A percentile compares a stretch with the other conserved stretches of the same genome.
Conservation (phyloP, 148 eudicot genomes). For the Pouteria glomerata region DNA sequence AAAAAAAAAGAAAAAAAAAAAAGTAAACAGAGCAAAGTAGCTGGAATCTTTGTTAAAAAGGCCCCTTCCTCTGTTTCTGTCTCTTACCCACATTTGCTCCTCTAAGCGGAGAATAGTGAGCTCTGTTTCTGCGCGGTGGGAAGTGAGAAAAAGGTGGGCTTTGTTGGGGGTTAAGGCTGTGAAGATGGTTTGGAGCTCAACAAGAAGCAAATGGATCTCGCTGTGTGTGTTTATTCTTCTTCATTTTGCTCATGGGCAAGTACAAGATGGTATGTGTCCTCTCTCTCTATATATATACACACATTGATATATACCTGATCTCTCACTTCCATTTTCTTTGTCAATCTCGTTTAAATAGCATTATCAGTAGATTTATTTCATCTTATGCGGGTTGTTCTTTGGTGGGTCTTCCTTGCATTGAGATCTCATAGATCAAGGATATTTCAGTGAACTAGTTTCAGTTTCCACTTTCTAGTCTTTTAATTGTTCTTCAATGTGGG, state of each 20-base stretch:
- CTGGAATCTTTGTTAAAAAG: conserved; percentile 29
- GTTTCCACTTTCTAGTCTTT: not conserved
- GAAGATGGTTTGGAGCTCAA: conserved; percentile 16
- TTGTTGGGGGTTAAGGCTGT: no score
- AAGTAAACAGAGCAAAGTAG: not conserved
- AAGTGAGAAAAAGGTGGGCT: conserved; percentile 6
- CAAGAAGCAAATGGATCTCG: conserved; percentile 2
- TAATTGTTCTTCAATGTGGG: not conserved
- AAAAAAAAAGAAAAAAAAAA: not conserved
- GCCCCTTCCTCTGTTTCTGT: conserved; percentile 9
- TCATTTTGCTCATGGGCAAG: conserved; percentile 12
- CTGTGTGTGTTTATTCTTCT: conserved; percentile 18
- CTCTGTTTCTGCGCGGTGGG: not conserved
- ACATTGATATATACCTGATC: no score
- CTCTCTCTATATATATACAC: conserved; percentile 6
- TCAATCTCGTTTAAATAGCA: not conserved
- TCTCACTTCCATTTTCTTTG: not conserved
- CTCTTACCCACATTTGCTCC: not conserved
- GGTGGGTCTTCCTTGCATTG: not conserved
- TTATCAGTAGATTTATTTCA: not conserved
- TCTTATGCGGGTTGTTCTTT: not conserved
- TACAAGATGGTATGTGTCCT: conserved; percentile 33
- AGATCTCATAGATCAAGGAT: conserved; percentile 1
- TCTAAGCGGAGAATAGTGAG: not conserved
- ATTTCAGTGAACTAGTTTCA: no score